Percentiles rank a stretch among this genome's conserved stretches.
Conservation (phyloP, 2,329 filamentous ascomycete species). For the Claviceps sp. region DNA sequence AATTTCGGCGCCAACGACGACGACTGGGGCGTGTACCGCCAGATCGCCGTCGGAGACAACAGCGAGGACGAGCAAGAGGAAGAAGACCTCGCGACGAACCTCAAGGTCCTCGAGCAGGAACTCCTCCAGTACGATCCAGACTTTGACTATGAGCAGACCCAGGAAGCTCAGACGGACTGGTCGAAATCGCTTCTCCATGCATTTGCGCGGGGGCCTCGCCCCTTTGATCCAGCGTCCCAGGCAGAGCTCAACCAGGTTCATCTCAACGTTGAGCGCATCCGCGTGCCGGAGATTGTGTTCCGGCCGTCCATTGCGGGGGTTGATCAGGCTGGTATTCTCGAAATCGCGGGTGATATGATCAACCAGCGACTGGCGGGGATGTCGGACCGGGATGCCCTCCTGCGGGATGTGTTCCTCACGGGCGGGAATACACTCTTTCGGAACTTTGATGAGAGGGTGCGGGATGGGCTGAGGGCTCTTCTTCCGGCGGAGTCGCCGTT, state of each 20-base stretch:
- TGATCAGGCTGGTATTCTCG: slow-evolving; percentile 85
- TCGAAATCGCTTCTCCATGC: slow-evolving; percentile 82
- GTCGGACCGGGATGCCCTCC: slow-evolving; percentile 49
- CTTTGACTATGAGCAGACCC: slow-evolving; percentile 85
- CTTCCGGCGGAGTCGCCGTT: slow-evolving; percentile 57
- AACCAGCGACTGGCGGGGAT: slow-evolving; percentile 59
- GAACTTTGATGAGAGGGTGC: slow-evolving; percentile 73
- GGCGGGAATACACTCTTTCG: slow-evolving; percentile 83
- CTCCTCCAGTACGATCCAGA: slow-evolving; percentile 74
- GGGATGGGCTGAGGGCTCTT: slow-evolving; percentile 56
- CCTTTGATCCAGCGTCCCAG: slow-evolving; percentile 69
- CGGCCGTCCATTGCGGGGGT: slow-evolving; percentile 83
- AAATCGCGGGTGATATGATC: slow-evolving; percentile 83
- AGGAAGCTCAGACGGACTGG: slow-evolving; percentile 90
- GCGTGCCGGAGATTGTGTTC: slow-evolving; percentile 86
- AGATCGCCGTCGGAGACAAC: slow-evolving; percentile 69
- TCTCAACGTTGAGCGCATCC: slow-evolving; percentile 91
- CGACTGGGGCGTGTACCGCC: slow-evolving; percentile 94
- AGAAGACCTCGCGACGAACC: slow-evolving; percentile 61
- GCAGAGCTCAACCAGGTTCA: slow-evolving; percentile 78
- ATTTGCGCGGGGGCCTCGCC: slow-evolving; percentile 76
- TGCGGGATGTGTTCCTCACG: slow-evolving; percentile 83
- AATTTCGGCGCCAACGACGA: slow-evolving; percentile 95
- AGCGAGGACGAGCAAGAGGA: slow-evolving; percentile 89
- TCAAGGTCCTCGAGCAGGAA: slow-evolving; percentile 71